These are phyloP conservation scores for Wickerhamomyces kurtzmanii DNA, from an alignment of 805 yeast genomes.

Conservation along the genomic window DNA sequence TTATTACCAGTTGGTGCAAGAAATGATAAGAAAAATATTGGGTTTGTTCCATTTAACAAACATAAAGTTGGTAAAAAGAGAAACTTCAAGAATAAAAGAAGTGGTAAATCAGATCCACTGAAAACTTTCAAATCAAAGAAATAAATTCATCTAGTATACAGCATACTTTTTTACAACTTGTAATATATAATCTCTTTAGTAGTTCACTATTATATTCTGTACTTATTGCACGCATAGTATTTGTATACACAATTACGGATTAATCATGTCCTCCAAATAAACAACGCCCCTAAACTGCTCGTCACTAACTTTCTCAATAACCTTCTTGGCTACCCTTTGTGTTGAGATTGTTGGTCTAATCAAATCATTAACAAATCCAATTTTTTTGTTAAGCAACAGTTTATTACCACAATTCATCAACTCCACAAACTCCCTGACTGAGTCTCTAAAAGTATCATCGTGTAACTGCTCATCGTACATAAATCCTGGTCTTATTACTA, in stretches of 20 bases:
- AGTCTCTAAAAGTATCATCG: conserved; percentile 24
- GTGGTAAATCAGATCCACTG: conserved; percentile 53
- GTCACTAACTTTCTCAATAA: conserved; percentile 46
- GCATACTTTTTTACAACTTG: too few relatives aligned
- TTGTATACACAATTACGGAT: not conserved
- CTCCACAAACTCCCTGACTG: conserved; percentile 32
- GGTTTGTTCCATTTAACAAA: conserved; percentile 68
- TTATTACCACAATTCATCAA: conserved; percentile 34
- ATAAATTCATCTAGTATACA: conserved; percentile 3
- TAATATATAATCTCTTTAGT: too few relatives aligned
- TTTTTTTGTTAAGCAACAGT: conserved; percentile 25
- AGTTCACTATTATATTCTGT: too few relatives aligned
- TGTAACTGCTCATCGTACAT: conserved; percentile 51
- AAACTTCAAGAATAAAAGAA: conserved; percentile 22
- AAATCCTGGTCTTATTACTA: conserved; percentile 73
- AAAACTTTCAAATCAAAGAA: conserved; percentile 36
- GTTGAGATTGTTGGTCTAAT: conserved; percentile 59
- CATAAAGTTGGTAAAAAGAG: conserved; percentile 34
- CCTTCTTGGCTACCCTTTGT: conserved; percentile 53
- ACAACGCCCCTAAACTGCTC: conserved; percentile 46
- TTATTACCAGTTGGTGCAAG: conserved; percentile 75
- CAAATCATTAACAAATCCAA: conserved; percentile 30
- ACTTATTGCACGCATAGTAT: not conserved
- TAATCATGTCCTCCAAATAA: conserved; percentile 36
- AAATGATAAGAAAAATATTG: conserved; percentile 39